Evolutionary conservation across 2,329 filamentous ascomycete genomes (phyloP).

Genomic region (Trichophyton verrucosum): DNA sequence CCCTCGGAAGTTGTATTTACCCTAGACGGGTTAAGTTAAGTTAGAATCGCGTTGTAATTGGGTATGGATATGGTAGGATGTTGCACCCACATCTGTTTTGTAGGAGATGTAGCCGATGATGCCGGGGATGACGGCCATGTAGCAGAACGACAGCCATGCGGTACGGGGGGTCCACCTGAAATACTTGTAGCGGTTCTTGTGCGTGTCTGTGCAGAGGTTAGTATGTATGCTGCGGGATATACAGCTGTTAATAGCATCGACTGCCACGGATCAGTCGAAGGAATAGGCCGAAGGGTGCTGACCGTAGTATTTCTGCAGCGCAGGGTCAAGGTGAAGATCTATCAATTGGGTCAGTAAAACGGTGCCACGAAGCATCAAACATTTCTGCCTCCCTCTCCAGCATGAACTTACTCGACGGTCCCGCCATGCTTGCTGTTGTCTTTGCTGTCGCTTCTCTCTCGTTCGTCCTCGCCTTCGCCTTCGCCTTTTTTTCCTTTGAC

Average conservation of each 20-base stretch:
- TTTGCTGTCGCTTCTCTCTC: neutral
- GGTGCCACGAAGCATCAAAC: neutral
- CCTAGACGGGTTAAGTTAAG: slow-evolving; percentile 41
- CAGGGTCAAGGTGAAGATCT: slow-evolving; percentile 34
- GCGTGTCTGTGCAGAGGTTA: slow-evolving; percentile 53
- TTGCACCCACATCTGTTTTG: slow-evolving; percentile 65
- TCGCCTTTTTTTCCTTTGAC: neutral
- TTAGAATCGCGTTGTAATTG: neutral
- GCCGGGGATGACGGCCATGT: slow-evolving; percentile 59
- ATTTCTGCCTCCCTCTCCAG: too few species aligned
- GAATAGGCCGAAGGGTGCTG: slow-evolving; percentile 16
- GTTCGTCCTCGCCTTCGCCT: neutral
- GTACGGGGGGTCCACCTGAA: slow-evolving; percentile 87
- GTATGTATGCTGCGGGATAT: neutral
- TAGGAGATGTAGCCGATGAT: slow-evolving; percentile 61
- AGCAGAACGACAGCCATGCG: slow-evolving; percentile 65
- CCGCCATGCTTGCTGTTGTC: slow-evolving; percentile 9
- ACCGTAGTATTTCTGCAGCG: slow-evolving; percentile 41
- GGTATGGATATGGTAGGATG: too few species aligned
- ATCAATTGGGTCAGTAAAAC: neutral
- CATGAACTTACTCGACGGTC: slow-evolving; percentile 8
- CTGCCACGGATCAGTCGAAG: neutral
- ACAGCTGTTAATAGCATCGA: neutral
- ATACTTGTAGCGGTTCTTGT: slow-evolving; percentile 75
- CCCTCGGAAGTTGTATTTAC: slow-evolving; percentile 70